Conservation (phyloP, 2,329 filamentous ascomycete species). For the Clarireedia sp. region DNA sequence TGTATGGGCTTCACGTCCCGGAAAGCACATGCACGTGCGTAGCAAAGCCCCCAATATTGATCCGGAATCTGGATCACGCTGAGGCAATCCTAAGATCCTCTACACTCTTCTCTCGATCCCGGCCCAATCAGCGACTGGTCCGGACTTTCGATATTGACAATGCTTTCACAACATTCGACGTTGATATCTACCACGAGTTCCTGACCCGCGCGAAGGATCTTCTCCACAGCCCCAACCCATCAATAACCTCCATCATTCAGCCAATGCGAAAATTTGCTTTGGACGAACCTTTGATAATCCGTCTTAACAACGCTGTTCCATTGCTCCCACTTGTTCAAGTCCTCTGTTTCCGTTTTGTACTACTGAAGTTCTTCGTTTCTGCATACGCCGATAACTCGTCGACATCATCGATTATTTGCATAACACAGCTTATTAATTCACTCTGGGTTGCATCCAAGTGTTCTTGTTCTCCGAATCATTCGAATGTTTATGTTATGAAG, state of each 20-base stretch:
- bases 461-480: background rate
- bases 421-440: constrained; percentile 2
- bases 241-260: background rate
- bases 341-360: constrained; percentile 3
- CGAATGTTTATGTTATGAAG: background rate
- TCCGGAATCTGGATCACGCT: background rate
- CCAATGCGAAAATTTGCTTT: background rate
- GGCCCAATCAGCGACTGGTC: background rate
- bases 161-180: constrained; percentile 1
- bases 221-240: background rate
- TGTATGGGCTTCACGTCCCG: too few species aligned
- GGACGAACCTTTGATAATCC: background rate
- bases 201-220: background rate
- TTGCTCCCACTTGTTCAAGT: background rate
- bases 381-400: background rate
- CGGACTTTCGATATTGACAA: background rate
- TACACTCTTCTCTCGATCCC: background rate
- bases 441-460: constrained; percentile 6
- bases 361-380: background rate
- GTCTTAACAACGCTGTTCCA: background rate
- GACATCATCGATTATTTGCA: background rate
- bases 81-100: background rate
- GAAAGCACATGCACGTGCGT: too few species aligned
- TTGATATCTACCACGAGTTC: background rate
- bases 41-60: background rate